Conservation (phyloP, 495 filamentous ascomycete species). For the Clavariopsis aquatica region DNA sequence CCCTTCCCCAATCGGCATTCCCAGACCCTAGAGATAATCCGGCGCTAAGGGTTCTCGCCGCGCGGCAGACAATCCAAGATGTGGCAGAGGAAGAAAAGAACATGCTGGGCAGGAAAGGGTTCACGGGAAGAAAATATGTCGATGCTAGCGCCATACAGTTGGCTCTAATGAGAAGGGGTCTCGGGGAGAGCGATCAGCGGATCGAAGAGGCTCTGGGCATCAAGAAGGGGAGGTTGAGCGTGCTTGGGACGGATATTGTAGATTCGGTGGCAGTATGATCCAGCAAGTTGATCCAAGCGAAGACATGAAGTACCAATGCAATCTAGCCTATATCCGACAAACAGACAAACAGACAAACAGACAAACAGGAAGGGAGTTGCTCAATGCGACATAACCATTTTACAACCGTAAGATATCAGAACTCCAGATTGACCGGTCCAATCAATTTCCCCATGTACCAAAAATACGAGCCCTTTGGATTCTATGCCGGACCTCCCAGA, state of each 20-base stretch:
- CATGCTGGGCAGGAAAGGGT: constrained; percentile 51
- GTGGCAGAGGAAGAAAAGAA: constrained; percentile 59
- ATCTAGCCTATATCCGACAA: no score
- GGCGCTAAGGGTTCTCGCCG: constrained; percentile 56
- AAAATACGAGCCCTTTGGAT: neutral
- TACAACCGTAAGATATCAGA: neutral
- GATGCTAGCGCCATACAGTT: constrained; percentile 63
- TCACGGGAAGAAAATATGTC: constrained; percentile 57
- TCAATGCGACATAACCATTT: neutral
- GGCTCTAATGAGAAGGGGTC: constrained; percentile 61
- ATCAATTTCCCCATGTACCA: neutral
- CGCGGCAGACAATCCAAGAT: constrained; percentile 58
- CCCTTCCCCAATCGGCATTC: constrained; percentile 43
- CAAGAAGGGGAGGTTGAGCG: constrained; percentile 57
- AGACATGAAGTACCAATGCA: neutral
- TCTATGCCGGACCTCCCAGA: neutral
- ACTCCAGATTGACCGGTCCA: neutral
- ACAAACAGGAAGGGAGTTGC: neutral
- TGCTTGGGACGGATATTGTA: constrained; percentile 49
- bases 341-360: neutral
- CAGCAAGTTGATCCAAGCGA: no score
- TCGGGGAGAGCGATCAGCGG: constrained; percentile 51
- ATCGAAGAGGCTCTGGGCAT: constrained; percentile 64
- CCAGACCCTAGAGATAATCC: constrained; percentile 56
- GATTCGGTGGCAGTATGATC: constrained; percentile 10